Percentiles rank a stretch among this genome's conserved stretches.
These are phyloP conservation scores for Hsuehochloa calcarea DNA, from an alignment of 176 grass and related monocot genomes.

Conservation along the genomic window DNA sequence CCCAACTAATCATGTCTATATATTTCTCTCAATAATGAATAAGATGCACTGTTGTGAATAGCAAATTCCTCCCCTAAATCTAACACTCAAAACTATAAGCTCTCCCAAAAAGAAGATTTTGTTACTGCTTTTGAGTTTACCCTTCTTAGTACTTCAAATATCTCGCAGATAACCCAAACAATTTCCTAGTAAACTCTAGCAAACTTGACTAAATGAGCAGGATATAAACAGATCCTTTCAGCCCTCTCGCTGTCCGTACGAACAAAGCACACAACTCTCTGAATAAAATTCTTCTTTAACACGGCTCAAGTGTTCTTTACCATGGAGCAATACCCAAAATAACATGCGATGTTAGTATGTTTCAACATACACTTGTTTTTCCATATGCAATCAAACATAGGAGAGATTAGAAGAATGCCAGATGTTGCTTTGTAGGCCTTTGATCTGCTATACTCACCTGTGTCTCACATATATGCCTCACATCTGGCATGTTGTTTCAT, in stretches of 20 bases:
- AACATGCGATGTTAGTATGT: not conserved
- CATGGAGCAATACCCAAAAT: not conserved
- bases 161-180: not conserved
- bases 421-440: not conserved
- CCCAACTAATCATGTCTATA: too few species aligned
- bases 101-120: not conserved
- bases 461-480: not conserved
- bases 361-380: not conserved
- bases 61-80: too few species aligned
- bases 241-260: not conserved
- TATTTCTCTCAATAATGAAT: too few species aligned
- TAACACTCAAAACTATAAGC: not conserved
- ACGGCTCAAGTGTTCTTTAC: not conserved
- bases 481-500: not conserved
- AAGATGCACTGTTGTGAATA: too few species aligned
- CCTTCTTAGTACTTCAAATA: not conserved
- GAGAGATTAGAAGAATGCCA: not conserved
- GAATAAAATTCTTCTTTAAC: not conserved
- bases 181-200: not conserved
- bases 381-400: not conserved
- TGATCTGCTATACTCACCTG: not conserved
- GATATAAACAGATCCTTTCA: not conserved
- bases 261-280: not conserved
- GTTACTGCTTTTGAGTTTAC: not conserved
- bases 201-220: not conserved